Evolutionary conservation across 192 early-diverging fungal species (phyloP), one percentile per base, ranked within the genome.

Genomic region (Dispira parvispora): DNA sequence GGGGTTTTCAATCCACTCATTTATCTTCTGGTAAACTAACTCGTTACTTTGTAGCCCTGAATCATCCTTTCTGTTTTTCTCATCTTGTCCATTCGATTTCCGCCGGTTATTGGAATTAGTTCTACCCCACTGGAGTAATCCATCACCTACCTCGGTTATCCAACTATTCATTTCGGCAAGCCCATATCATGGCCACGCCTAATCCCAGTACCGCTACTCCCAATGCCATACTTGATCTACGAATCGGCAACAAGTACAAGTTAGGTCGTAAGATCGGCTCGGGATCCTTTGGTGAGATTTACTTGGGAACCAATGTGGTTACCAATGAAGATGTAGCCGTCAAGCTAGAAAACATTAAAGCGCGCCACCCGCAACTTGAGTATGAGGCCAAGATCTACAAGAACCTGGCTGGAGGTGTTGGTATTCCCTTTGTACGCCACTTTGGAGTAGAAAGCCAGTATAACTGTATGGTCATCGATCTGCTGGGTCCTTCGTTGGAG

Each of bases 241-340:
- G 92, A 72, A 88, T 98, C 58, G 94, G 87, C 71, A 89, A 90
- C 76, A 92, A 91, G 75, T 98, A 85, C 78, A 80, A 88, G 55
- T 85, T 98, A 63, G 92, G 92, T 55, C 80, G 90, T 57, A 98
- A 96, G 77, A 90, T 98, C 74, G 96, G 96, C 46, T 87, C 86
- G 52, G 96, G 96, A 53, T 91, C 88, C 47, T 98, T 98, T 84
- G 96, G 96, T 46, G 96, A 96, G 67, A 94, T 98, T 71, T 96
- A 89, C 70, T 82, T 94, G 61, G 91, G 89, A 6, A 87, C 87
- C 26, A 92, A 89, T 68, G 76, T 91, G 28, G 79, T 88, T 68
- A 91, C 88, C 57, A 87, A 87, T 58, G 92, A 99, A 68, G 91
- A 98, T 70, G 91, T 99, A 12, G 96, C 94, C 46, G 91, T 96